phyloP scores from a whole-genome alignment of 2,329 filamentous ascomycete species.

The Ceratocystis ficicola region DNA sequence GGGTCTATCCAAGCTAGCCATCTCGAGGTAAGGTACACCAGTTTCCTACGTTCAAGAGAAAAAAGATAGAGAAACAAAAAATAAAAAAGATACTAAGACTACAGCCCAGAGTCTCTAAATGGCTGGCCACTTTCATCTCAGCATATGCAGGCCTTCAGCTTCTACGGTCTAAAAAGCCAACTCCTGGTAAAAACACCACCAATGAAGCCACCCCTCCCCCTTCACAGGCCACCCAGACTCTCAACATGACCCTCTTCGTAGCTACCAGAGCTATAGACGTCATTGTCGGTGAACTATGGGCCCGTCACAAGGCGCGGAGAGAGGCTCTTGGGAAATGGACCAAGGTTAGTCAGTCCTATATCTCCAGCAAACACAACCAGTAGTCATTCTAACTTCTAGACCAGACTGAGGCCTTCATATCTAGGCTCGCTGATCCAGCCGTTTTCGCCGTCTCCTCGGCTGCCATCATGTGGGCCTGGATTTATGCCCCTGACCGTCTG shows the following conservation, averaged over 20 bases:
- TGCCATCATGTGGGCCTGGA: conserved; percentile 81
- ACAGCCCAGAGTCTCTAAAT: conserved; percentile 29
- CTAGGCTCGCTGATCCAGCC: conserved; percentile 45
- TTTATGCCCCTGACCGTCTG: conserved; percentile 60
- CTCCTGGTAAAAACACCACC: conserved; percentile 28
- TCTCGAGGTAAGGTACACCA: conserved; percentile 15
- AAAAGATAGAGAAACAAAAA: no score
- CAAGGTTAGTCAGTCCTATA: conserved; percentile 29
- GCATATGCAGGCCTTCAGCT: conserved; percentile 46
- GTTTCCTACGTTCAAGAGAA: not conserved
- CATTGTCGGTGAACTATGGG: conserved; percentile 54
- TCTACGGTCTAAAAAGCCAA: conserved; percentile 42
- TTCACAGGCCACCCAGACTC: conserved; percentile 46
- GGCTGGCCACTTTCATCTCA: conserved; percentile 46
- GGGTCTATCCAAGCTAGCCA: conserved; percentile 9
- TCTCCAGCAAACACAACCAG: not conserved
- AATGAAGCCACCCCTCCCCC: conserved; percentile 29
- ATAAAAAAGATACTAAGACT: not conserved
- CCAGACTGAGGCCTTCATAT: conserved; percentile 29
- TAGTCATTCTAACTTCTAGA: conserved; percentile 9
- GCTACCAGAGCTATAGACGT: conserved; percentile 61
- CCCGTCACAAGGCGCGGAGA: conserved; percentile 36
- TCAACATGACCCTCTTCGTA: conserved; percentile 74
- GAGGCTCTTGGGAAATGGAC: conserved; percentile 38
- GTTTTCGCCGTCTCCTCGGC: conserved; percentile 62